These are phyloP conservation scores for Oldenlandia corymbosa DNA, from an alignment of 257 asterid genomes.

Conservation along the genomic window DNA sequence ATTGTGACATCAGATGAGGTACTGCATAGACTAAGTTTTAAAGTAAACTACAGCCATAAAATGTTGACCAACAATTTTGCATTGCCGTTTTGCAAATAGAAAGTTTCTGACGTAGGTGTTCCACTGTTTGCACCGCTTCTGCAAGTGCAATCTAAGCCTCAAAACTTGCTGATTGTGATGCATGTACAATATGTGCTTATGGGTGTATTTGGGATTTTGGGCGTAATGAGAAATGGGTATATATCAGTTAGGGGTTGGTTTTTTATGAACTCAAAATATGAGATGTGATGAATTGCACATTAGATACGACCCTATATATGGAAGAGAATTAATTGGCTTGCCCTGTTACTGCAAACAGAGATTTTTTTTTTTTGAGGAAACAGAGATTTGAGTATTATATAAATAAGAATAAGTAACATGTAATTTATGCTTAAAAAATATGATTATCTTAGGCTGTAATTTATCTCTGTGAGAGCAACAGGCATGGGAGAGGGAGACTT, in stretches of 20 bases:
- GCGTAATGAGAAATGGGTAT: no score
- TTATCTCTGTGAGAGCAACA: not conserved
- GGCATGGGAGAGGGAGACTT: not conserved
- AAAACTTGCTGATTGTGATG: not conserved
- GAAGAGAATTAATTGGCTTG: not conserved
- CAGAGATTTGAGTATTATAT: no score
- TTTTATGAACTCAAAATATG: not conserved
- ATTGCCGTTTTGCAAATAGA: not conserved
- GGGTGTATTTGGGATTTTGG: no score
- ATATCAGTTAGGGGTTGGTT: not conserved
- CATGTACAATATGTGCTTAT: not conserved
- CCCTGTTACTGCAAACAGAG: not conserved
- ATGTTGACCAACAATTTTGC: not conserved
- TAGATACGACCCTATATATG: not conserved
- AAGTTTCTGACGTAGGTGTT: not conserved
- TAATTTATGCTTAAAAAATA: not conserved
- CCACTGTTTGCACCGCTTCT: not conserved
- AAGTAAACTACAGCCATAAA: not conserved
- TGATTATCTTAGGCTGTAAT: not conserved
- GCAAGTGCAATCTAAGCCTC: no score
- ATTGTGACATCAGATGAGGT: slow-evolving; percentile 86
- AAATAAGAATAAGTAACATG: not conserved
- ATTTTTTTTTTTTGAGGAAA: no score
- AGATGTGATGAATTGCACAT: not conserved
- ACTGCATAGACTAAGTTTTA: slow-evolving; percentile 13